phyloP scores from a whole-genome alignment of 148 eudicot species.

The Cornus florida region DNA sequence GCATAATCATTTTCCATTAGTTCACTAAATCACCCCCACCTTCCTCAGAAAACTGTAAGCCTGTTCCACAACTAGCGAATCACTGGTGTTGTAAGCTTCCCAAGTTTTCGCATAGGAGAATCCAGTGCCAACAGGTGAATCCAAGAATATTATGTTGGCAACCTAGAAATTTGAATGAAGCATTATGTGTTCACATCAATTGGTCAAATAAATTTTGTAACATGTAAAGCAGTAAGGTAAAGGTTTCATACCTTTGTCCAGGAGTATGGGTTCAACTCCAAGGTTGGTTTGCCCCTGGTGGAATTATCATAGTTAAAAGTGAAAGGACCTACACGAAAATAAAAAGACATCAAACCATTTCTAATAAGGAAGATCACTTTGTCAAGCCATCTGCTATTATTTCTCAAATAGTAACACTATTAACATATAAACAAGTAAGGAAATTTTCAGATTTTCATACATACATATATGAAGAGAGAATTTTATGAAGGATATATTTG shows the following conservation, averaged over 20 bases:
- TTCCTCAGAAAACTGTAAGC: constrained; percentile 21
- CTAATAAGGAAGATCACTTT: no score
- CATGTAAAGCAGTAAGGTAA: not conserved
- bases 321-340: constrained; percentile 4
- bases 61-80: constrained; percentile 6
- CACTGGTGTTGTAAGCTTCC: constrained; percentile 9
- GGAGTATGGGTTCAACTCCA: constrained; percentile 1
- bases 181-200: not conserved
- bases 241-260: constrained; percentile 2
- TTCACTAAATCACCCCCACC: not conserved
- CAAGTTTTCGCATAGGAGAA: constrained; percentile 26
- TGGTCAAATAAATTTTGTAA: not conserved
- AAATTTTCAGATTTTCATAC: no score
- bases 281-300: not conserved
- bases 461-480: no score
- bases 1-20: not conserved
- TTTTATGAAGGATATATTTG: no score
- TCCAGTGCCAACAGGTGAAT: constrained; percentile 27
- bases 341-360: not conserved
- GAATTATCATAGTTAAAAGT: not conserved
- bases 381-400: no score
- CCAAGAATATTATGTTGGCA: constrained; percentile 30
- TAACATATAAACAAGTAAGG: no score
- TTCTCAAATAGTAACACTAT: no score
- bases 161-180: constrained; percentile 10